Percentiles rank a stretch among this genome's conserved stretches.
phyloP scores from a whole-genome alignment of 2,329 filamentous ascomycete species.

The Xylaria sp. region DNA sequence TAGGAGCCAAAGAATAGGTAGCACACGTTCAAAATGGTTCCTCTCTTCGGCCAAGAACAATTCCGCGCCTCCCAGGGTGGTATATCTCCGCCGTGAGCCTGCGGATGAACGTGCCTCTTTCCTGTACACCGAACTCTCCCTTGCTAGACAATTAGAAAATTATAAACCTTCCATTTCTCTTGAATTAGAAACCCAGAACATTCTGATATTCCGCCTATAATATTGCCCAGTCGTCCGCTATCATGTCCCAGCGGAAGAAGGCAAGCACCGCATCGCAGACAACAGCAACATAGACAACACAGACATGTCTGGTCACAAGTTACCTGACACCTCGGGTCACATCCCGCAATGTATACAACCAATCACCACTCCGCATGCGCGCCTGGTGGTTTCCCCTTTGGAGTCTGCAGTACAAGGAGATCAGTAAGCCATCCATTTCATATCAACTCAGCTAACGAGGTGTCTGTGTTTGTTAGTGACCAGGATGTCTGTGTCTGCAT shows the following conservation, averaged over 20 bases:
- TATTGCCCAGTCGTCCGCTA: not conserved
- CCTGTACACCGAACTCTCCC: no score
- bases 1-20: no score
- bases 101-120: no score
- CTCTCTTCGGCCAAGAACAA: no score
- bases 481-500: slow-evolving; percentile 18
- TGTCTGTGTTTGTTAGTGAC: not conserved
- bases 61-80: no score
- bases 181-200: not conserved
- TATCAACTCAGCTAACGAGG: not conserved
- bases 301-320: not conserved
- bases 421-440: not conserved
- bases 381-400: not conserved
- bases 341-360: not conserved
- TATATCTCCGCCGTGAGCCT: no score
- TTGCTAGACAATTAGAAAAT: no score
- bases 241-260: not conserved
- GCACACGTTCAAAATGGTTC: no score
- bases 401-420: not conserved
- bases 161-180: not conserved
- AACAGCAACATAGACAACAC: not conserved
- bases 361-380: slow-evolving; percentile 3
- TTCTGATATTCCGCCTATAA: not conserved
- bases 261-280: not conserved
- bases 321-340: not conserved